phyloP scores from a whole-genome alignment of 495 filamentous ascomycete genomes.

The Penicillium steckii region DNA sequence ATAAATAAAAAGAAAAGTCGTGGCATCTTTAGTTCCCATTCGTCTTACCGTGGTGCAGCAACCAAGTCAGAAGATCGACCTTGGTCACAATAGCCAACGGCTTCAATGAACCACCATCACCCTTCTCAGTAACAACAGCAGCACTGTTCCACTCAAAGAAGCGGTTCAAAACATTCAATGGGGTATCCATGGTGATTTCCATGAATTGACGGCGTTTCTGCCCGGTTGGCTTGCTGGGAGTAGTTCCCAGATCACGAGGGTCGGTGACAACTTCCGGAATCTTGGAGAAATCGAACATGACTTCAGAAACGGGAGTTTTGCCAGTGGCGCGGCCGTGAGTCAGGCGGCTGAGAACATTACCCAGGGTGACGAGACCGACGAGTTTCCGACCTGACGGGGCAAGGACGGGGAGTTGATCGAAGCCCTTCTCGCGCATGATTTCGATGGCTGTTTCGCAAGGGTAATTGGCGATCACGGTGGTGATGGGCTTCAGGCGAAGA shows the following conservation, averaged over 20 bases:
- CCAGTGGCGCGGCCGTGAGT: slow-evolving; percentile 74
- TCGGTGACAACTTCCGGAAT: slow-evolving; percentile 87
- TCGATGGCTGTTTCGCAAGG: slow-evolving; percentile 84
- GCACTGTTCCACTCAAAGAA: slow-evolving; percentile 99
- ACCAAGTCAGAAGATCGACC: slow-evolving; percentile 90
- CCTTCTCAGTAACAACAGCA: slow-evolving; percentile 82
- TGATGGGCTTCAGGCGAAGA: slow-evolving; percentile 87
- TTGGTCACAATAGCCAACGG: slow-evolving; percentile 93
- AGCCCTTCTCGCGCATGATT: slow-evolving; percentile 94
- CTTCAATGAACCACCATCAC: slow-evolving; percentile 59
- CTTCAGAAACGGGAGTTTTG: slow-evolving; percentile 70
- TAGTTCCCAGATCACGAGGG: slow-evolving; percentile 57
- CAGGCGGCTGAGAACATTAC: slow-evolving; percentile 89
- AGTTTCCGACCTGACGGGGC: slow-evolving; percentile 65
- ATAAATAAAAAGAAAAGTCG: too few species aligned
- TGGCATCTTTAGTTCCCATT: slow-evolving; percentile 15
- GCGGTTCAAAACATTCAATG: slow-evolving; percentile 73
- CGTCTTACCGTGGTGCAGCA: slow-evolving; percentile 68
- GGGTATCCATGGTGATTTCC: slow-evolving; percentile 90
- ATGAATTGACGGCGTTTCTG: slow-evolving; percentile 69
- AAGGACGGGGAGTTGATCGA: slow-evolving; percentile 93
- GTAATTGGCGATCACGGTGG: slow-evolving; percentile 67
- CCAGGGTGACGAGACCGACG: slow-evolving; percentile 88
- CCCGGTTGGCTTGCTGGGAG: slow-evolving; percentile 9
- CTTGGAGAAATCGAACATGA: slow-evolving; percentile 93